Conservation (phyloP, 352 stramenopile genomes). For the Lagenidium giganteum region DNA sequence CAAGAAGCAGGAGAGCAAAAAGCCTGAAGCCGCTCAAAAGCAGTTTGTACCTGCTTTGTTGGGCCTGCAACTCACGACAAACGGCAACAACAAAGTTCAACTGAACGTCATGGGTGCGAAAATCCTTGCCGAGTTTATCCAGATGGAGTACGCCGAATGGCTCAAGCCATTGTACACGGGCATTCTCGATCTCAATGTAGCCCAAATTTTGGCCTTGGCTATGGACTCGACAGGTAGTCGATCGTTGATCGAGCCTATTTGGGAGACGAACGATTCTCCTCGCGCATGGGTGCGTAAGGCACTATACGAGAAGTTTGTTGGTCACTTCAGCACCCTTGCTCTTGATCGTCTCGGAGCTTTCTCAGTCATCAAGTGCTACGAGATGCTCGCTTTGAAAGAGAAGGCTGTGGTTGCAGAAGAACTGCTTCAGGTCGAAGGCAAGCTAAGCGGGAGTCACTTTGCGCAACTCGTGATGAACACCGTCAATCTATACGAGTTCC, state of each 20-base stretch:
- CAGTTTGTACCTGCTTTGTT: conserved; percentile 64
- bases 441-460: conserved; percentile 75
- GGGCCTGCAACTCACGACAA: conserved; percentile 57
- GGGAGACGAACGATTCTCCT: conserved; percentile 51
- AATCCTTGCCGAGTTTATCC: conserved; percentile 63
- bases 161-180: conserved; percentile 49
- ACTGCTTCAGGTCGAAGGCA: conserved; percentile 57
- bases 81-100: conserved; percentile 44
- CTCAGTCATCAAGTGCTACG: conserved; percentile 82
- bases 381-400: conserved; percentile 44
- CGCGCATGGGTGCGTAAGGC: conserved; percentile 56
- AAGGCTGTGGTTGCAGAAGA: conserved; percentile 72
- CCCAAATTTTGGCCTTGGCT: conserved; percentile 64
- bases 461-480: conserved; percentile 80
- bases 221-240: conserved; percentile 78
- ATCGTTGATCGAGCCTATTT: conserved; percentile 74
- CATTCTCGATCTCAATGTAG: conserved; percentile 57
- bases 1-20: conserved; percentile 76
- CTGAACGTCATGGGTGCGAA: conserved; percentile 77
- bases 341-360: conserved; percentile 75
- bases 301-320: conserved; percentile 65
- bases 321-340: conserved; percentile 62
- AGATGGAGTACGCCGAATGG: conserved; percentile 50
- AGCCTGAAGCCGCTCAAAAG: conserved; percentile 59
- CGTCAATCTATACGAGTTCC: conserved; percentile 76